Percentiles rank a stretch among this genome's conserved stretches.
These are phyloP conservation scores for Phaeolepiota aurea DNA, from an alignment of 768 basidiomycete species.

Conservation along the genomic window DNA sequence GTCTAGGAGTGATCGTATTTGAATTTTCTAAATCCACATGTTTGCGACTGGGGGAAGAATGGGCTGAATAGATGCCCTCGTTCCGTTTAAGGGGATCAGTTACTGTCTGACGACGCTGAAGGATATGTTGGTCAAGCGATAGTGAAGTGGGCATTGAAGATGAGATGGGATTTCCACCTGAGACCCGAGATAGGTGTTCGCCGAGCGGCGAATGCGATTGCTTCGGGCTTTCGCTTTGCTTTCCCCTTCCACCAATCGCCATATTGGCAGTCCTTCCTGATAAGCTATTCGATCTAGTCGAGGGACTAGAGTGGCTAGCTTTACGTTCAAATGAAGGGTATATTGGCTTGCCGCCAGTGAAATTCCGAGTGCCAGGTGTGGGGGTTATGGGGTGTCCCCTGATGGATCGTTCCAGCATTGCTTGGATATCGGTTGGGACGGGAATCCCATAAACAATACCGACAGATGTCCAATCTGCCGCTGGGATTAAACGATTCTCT, in stretches of 20 bases:
- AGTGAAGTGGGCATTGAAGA: conserved; percentile 39
- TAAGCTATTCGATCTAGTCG: conserved; percentile 25
- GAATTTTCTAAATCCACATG: conserved; percentile 46
- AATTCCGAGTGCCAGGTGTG: conserved; percentile 19
- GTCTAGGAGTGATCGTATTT: conserved; percentile 35
- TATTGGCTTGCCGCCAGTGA: conserved; percentile 18
- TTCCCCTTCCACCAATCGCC: conserved; percentile 31
- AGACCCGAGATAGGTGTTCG: conserved; percentile 28
- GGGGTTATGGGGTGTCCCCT: conserved; percentile 24
- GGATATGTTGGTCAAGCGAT: conserved; percentile 33
- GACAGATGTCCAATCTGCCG: conserved; percentile 77
- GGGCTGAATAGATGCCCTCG: conserved; percentile 40
- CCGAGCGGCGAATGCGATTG: conserved; percentile 29
- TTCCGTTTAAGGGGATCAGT: conserved; percentile 33
- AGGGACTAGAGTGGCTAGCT: conserved; percentile 32
- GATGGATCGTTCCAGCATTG: conserved; percentile 49
- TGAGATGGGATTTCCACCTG: conserved; percentile 29
- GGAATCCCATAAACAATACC: conserved; percentile 65
- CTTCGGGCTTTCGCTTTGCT: conserved; percentile 48
- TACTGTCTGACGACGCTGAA: conserved; percentile 38
- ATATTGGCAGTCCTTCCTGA: conserved; percentile 24
- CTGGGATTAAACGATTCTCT: conserved; percentile 57
- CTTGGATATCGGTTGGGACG: conserved; percentile 66
- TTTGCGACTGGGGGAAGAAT: conserved; percentile 57
- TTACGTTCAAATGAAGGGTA: conserved; percentile 34